phyloP scores from a whole-genome alignment of 352 stramenopile species.

The Phytopythium delawarense region DNA sequence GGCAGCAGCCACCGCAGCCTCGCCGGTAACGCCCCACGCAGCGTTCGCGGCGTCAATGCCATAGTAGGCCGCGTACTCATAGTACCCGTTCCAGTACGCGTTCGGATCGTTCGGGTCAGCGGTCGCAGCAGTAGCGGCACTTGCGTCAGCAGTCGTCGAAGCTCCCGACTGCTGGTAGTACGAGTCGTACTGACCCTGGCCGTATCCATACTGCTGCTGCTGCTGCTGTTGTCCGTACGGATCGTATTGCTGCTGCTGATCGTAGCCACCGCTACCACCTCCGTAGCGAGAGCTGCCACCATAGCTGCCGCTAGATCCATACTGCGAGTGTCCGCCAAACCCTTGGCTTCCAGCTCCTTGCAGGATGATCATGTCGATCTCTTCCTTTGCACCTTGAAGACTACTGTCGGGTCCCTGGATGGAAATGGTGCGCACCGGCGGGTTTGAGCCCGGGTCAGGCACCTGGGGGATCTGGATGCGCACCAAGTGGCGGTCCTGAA shows the following conservation, averaged over 20 bases:
- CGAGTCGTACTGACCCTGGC: conserved; percentile 53
- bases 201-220: conserved; percentile 39
- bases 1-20: conserved; percentile 59
- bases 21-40: conserved; percentile 80
- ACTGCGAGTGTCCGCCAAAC: conserved; percentile 23
- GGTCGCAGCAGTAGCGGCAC: conserved; percentile 34
- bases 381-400: conserved; percentile 63
- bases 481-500: conserved; percentile 82
- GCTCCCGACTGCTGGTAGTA: conserved; percentile 60
- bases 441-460: conserved; percentile 82
- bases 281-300: conserved; percentile 15
- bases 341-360: conserved; percentile 56
- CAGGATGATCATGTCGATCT: conserved; percentile 78
- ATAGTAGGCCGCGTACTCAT: conserved; percentile 88
- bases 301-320: conserved; percentile 26
- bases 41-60: conserved; percentile 81
- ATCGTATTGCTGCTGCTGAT: conserved; percentile 51
- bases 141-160: conserved; percentile 21
- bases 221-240: conserved; percentile 35
- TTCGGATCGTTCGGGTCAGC: conserved; percentile 84
- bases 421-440: conserved; percentile 81
- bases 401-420: conserved; percentile 66
- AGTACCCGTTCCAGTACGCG: conserved; percentile 88
- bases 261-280: conserved; percentile 20
- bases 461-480: conserved; percentile 89